Conservation (phyloP, 148 eudicot genomes). For the Fagopyrum esculentum region DNA sequence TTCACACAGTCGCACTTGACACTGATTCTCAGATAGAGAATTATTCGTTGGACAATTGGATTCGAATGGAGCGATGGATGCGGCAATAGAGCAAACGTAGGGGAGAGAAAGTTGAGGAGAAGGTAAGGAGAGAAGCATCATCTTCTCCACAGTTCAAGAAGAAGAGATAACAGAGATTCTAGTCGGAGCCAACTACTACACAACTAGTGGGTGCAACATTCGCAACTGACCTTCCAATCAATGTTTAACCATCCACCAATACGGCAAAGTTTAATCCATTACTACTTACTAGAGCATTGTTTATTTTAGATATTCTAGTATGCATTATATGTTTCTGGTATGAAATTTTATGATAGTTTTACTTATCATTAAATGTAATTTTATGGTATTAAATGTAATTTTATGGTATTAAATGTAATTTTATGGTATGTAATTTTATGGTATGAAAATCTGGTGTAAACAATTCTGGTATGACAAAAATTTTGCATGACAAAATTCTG, state of each 20-base stretch:
- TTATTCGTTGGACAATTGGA: background rate
- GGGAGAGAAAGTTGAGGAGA: constrained; percentile 18
- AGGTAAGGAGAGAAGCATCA: constrained; percentile 26
- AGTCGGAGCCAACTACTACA: background rate
- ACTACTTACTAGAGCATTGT: too few species aligned
- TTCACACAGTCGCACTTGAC: background rate
- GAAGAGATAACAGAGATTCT: constrained; percentile 2
- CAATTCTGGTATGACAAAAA: too few species aligned
- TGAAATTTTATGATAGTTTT: too few species aligned
- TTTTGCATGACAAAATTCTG: too few species aligned
- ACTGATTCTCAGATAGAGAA: background rate
- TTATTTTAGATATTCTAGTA: too few species aligned
- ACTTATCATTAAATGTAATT: too few species aligned
- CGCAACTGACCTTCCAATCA: background rate
- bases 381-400: too few species aligned
- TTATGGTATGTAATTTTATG: too few species aligned
- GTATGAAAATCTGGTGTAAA: too few species aligned
- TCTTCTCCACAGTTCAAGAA: background rate
- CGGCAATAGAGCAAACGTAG: constrained; percentile 11
- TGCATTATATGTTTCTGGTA: too few species aligned
- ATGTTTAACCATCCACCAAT: too few species aligned
- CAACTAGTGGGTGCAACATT: background rate
- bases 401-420: too few species aligned
- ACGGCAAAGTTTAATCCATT: background rate
- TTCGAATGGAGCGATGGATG: background rate